These are phyloP conservation scores for Prunus yedoensis DNA, from an alignment of 331 rosid species.

Conservation along the genomic window DNA sequence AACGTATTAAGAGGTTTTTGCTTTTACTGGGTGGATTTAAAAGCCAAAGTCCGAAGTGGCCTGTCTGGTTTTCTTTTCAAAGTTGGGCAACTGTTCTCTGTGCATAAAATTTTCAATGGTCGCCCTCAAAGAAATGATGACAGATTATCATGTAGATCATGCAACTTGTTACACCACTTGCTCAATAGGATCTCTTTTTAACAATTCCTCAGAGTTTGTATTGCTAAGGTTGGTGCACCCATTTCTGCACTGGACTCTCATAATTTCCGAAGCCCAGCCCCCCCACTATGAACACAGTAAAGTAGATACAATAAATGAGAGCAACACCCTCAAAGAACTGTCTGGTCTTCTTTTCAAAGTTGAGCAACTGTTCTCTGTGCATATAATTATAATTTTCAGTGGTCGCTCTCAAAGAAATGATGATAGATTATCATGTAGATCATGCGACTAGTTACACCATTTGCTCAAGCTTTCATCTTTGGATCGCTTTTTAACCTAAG, in stretches of 20 bases:
- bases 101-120: too few relatives aligned
- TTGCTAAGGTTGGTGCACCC: neutral
- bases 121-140: too few relatives aligned
- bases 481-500: neutral
- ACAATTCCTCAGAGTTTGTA: neutral
- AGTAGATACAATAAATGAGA: conserved; percentile 14
- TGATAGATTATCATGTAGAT: too few relatives aligned
- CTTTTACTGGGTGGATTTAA: neutral
- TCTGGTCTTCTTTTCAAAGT: too few relatives aligned
- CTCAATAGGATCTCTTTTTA: neutral
- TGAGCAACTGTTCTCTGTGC: too few relatives aligned
- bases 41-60: too few relatives aligned
- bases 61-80: too few relatives aligned
- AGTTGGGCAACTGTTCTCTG: too few relatives aligned
- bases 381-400: too few relatives aligned
- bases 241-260: neutral
- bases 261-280: too few relatives aligned
- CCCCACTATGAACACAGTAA: neutral
- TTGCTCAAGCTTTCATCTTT: neutral
- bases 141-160: too few relatives aligned
- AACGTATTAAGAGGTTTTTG: neutral
- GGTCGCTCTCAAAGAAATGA: too few relatives aligned
- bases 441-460: neutral
- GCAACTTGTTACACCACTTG: neutral
- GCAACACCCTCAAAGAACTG: neutral